Percentiles rank a stretch among this genome's conserved stretches.
phyloP scores from a whole-genome alignment of 169 alveolate species.

The Plasmodium inui region DNA sequence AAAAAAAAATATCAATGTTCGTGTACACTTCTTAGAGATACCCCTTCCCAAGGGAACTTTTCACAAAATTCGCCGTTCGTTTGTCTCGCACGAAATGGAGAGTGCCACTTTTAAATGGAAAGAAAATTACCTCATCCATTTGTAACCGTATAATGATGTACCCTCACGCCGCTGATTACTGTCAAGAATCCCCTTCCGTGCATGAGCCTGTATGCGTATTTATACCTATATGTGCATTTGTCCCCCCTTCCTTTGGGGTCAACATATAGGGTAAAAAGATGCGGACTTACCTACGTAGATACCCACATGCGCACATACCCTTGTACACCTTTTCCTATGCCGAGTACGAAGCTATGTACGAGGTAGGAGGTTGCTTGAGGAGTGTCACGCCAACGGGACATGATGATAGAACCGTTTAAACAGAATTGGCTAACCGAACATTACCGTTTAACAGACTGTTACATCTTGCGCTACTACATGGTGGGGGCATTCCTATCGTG shows the following conservation, averaged over 20 bases:
- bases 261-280: neutral
- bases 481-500: neutral
- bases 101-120: neutral
- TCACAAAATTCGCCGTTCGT: neutral
- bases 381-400: neutral
- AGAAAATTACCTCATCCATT: neutral
- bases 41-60: neutral
- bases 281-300: neutral
- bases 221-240: neutral
- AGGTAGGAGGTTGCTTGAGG: neutral
- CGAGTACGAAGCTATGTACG: neutral
- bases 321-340: neutral
- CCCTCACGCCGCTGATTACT: neutral
- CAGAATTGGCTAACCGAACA: neutral
- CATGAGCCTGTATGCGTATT: neutral
- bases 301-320: neutral
- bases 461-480: neutral
- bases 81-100: neutral
- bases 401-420: neutral
- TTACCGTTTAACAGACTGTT: neutral
- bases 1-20: no score
- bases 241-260: neutral
- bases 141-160: neutral
- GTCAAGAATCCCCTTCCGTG: neutral
- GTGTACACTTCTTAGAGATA: neutral